phyloP scores from a whole-genome alignment of 1,284 basidiomycete genomes.

The Thecaphora thlaspeos region DNA sequence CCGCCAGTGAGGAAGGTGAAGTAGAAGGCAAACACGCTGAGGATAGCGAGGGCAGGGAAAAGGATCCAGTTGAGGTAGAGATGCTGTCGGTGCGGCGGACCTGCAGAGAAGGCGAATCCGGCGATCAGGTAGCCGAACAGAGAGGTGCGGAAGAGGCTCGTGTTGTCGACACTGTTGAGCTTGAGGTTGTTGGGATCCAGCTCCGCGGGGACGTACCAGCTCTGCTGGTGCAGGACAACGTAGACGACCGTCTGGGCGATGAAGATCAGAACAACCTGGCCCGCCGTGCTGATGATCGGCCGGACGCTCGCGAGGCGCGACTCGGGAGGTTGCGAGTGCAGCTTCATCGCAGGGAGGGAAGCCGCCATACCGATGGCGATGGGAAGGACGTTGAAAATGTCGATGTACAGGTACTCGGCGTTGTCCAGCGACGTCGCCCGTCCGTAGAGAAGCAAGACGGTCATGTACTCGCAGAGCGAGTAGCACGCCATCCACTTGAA shows the following conservation, averaged over 20 bases:
- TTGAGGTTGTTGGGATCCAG: constrained; percentile 33
- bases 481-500: constrained; percentile 35
- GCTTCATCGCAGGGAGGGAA: constrained; percentile 15
- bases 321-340: constrained; percentile 13
- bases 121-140: constrained; percentile 40
- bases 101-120: constrained; percentile 18
- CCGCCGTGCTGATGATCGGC: constrained; percentile 29
- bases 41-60: constrained; percentile 13
- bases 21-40: constrained; percentile 26
- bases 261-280: constrained; percentile 30
- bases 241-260: constrained; percentile 31
- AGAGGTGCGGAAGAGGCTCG: constrained; percentile 26
- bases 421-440: constrained; percentile 36
- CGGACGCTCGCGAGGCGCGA: constrained; percentile 22
- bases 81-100: constrained; percentile 35
- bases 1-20: constrained; percentile 37
- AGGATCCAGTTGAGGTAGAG: constrained; percentile 33
- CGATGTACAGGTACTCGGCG: constrained; percentile 43
- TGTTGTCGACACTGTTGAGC: constrained; percentile 36
- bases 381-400: constrained; percentile 32
- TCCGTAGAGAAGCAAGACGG: constrained; percentile 38
- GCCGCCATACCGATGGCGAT: constrained; percentile 36
- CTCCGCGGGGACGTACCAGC: constrained; percentile 21
- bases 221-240: constrained; percentile 17
- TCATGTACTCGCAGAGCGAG: constrained; percentile 38